Evolutionary conservation across 768 basidiomycete species (phyloP).

Genomic region (Mycena rosella): DNA sequence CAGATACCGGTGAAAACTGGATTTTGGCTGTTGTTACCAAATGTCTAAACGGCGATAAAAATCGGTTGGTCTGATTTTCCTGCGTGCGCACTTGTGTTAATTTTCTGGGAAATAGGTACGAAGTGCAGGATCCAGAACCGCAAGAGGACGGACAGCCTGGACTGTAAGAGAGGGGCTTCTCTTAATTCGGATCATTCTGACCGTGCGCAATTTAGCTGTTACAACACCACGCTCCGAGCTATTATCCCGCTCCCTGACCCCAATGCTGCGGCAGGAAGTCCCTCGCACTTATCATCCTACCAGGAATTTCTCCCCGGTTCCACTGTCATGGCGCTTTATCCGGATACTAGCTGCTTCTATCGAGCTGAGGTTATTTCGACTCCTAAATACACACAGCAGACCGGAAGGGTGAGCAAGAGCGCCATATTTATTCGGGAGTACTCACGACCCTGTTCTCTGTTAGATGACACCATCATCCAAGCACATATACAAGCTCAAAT

Average conservation of each 20-base stretch:
- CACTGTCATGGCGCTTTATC: slow-evolving; percentile 89
- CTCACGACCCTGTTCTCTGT: not conserved
- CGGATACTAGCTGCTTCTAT: slow-evolving; percentile 93
- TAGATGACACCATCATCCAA: slow-evolving; percentile 58
- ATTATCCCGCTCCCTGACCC: slow-evolving; percentile 89
- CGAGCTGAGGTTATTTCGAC: slow-evolving; percentile 86
- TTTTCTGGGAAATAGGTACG: slow-evolving; percentile 65
- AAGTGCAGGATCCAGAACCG: slow-evolving; percentile 88
- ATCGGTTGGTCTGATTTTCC: slow-evolving; percentile 58
- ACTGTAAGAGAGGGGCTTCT: slow-evolving; percentile 50
- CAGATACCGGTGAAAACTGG: slow-evolving; percentile 72
- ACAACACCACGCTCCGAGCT: slow-evolving; percentile 75
- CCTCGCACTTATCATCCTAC: slow-evolving; percentile 77
- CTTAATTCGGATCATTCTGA: slow-evolving; percentile 6
- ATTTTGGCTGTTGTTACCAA: slow-evolving; percentile 83
- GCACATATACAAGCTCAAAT: slow-evolving; percentile 81
- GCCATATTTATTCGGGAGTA: slow-evolving; percentile 3
- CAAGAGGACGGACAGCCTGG: slow-evolving; percentile 86
- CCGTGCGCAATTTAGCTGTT: slow-evolving; percentile 58
- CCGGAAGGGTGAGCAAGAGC: slow-evolving; percentile 48
- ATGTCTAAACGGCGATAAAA: slow-evolving; percentile 79
- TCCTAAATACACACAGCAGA: slow-evolving; percentile 60
- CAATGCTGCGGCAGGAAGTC: slow-evolving; percentile 64
- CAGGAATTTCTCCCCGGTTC: slow-evolving; percentile 79
- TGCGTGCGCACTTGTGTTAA: slow-evolving; percentile 1